These are phyloP conservation scores for Penicillium sp. DNA, from an alignment of 2,329 filamentous ascomycete species.

Conservation along the genomic window DNA sequence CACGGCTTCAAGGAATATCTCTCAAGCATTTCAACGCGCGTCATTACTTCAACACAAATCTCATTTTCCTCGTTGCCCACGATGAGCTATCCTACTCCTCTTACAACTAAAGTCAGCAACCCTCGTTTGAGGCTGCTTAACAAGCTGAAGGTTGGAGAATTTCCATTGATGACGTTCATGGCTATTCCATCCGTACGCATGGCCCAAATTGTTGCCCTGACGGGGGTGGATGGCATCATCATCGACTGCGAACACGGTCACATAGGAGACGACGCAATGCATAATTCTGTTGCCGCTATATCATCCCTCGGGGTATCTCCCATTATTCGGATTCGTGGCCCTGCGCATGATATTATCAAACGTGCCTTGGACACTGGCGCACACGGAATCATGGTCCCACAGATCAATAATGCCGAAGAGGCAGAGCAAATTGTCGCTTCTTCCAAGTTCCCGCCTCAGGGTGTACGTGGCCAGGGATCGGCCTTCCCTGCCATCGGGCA, in stretches of 20 bases:
- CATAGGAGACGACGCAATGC: constrained; percentile 31
- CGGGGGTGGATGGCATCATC: constrained; percentile 65
- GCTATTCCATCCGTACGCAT: too few species aligned
- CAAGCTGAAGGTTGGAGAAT: constrained; percentile 40
- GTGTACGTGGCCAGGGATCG: constrained; percentile 30
- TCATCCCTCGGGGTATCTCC: constrained; percentile 26
- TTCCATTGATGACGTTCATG: constrained; percentile 52
- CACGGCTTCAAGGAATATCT: neutral
- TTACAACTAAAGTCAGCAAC: constrained; percentile 39
- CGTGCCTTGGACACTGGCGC: constrained; percentile 27
- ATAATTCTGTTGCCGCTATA: constrained; percentile 27
- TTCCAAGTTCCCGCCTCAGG: constrained; percentile 32
- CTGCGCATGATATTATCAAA: constrained; percentile 26
- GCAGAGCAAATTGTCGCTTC: constrained; percentile 24
- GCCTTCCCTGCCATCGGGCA: constrained; percentile 36
- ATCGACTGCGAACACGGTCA: constrained; percentile 31
- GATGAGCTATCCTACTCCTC: constrained; percentile 24
- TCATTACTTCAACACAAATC: constrained; percentile 3
- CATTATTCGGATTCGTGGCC: constrained; percentile 22
- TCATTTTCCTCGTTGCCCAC: constrained; percentile 15
- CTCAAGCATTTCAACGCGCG: too few species aligned
- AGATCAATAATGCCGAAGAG: constrained; percentile 53
- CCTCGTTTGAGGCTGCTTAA: constrained; percentile 48
- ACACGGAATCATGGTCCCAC: constrained; percentile 47
- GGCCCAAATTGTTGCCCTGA: too few species aligned